Conservation (phyloP, 768 basidiomycete genomes). For the Rhizopogon rudus region DNA sequence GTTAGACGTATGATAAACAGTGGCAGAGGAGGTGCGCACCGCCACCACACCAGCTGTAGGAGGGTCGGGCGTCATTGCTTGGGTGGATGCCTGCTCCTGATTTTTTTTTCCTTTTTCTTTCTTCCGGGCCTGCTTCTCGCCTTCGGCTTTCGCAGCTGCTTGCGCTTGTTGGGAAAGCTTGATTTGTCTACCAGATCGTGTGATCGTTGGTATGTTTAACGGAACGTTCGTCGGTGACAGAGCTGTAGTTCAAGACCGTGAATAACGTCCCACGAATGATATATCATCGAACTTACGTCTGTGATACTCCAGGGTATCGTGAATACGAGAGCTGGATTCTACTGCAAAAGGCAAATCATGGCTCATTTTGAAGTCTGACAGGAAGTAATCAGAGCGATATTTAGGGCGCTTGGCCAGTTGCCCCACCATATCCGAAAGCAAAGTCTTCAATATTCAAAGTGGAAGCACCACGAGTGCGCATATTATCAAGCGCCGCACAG, state of each 20-base stretch:
- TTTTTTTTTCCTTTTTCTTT: slow-evolving; percentile 5
- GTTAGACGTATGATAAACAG: slow-evolving; percentile 6
- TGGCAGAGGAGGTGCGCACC: neutral
- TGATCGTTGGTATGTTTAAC: slow-evolving; percentile 8
- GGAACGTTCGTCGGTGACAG: slow-evolving; percentile 3
- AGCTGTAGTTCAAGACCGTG: slow-evolving; percentile 8
- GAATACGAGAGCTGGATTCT: slow-evolving; percentile 19
- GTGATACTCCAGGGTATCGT: slow-evolving; percentile 7
- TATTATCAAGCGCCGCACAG: slow-evolving; percentile 18
- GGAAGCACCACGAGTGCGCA: slow-evolving; percentile 14
- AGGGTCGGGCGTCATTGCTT: neutral
- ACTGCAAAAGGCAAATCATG: slow-evolving; percentile 25
- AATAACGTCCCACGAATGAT: neutral
- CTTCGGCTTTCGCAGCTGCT: slow-evolving; percentile 4
- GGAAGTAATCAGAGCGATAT: neutral
- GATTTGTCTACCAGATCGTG: slow-evolving; percentile 19
- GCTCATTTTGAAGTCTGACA: slow-evolving; percentile 24
- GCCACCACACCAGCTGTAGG: neutral
- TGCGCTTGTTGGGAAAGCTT: slow-evolving; percentile 16
- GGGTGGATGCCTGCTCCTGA: neutral
- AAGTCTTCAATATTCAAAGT: slow-evolving; percentile 20
- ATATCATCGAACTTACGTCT: slow-evolving; percentile 12
- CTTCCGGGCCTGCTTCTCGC: neutral
- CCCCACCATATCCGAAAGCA: slow-evolving; percentile 24
- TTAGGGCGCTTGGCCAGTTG: neutral